Percentiles rank a stretch among this genome's conserved stretches.
Conservation (phyloP, 225 moss, liverwort and hornwort species). For the Physcomitrellopsis africana region DNA sequence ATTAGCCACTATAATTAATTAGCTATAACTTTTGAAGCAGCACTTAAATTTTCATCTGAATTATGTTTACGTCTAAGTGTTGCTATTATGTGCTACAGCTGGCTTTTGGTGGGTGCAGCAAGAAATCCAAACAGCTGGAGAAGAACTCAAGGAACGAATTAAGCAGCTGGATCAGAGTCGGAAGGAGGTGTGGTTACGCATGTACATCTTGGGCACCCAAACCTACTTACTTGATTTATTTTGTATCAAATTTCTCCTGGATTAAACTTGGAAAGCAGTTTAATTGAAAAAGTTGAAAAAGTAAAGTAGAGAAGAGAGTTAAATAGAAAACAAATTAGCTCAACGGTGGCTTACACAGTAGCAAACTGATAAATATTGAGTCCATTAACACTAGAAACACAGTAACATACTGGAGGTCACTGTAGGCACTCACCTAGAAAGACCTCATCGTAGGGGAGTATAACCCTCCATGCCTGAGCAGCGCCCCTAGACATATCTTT, state of each 20-base stretch:
- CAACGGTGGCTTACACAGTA: too few species aligned
- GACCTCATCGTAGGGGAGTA: too few species aligned
- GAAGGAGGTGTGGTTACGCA: conserved; percentile 76
- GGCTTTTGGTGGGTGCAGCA: conserved; percentile 40
- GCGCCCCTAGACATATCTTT: too few species aligned
- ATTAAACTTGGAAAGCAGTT: conserved; percentile 12
- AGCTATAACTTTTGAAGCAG: not conserved
- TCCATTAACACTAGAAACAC: too few species aligned
- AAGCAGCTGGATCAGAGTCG: conserved; percentile 38
- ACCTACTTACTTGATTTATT: not conserved
- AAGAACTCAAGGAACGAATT: conserved; percentile 39
- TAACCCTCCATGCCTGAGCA: too few species aligned
- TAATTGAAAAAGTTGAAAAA: not conserved
- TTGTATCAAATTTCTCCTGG: not conserved
- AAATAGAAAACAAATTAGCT: not conserved
- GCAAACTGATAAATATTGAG: too few species aligned
- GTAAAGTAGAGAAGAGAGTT: not conserved
- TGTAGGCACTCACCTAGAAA: too few species aligned
- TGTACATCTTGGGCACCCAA: conserved; percentile 57
- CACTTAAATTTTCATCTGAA: too few species aligned
- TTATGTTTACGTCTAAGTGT: not conserved
- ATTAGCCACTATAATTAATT: conserved; percentile 17
- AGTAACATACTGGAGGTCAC: not conserved
- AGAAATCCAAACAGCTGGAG: conserved; percentile 42
- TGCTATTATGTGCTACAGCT: conserved; percentile 17